Conservation (phyloP, 257 asterid genomes). For the Vinca minor region DNA sequence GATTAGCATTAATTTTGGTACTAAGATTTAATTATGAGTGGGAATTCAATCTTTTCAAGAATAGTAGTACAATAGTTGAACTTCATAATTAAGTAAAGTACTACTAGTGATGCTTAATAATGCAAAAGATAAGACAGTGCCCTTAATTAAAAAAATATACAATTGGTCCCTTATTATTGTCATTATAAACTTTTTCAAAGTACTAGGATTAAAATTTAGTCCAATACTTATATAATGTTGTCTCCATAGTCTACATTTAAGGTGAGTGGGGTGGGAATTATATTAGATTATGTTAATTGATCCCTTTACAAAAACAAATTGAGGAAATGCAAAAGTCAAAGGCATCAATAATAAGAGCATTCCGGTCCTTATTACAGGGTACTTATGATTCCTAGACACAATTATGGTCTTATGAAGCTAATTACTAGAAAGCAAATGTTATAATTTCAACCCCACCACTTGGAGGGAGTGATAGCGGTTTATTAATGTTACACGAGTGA, state of each 20-base stretch:
- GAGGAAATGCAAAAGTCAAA: not conserved
- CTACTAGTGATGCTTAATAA: not conserved
- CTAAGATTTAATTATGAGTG: not conserved
- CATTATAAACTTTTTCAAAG: not conserved
- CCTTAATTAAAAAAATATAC: not conserved
- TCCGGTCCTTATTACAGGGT: not conserved
- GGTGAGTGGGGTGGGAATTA: not conserved
- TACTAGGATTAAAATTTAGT: not conserved
- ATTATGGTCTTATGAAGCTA: not conserved
- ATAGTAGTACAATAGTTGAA: not conserved
- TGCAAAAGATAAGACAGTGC: not conserved
- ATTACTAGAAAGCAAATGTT: too few relatives aligned
- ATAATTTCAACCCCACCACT: too few relatives aligned
- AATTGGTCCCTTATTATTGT: not conserved
- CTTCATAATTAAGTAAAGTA: not conserved
- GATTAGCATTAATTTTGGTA: too few relatives aligned
- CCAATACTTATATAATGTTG: too few relatives aligned
- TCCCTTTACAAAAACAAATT: too few relatives aligned
- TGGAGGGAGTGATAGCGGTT: too few relatives aligned
- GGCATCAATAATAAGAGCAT: not conserved
- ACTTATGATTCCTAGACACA: not conserved
- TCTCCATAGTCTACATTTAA: not conserved
- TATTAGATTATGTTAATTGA: too few relatives aligned
- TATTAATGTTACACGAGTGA: too few relatives aligned
- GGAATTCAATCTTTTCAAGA: not conserved